These are phyloP conservation scores for Tremella fuciformis DNA, from an alignment of 768 basidiomycete genomes.

Conservation along the genomic window DNA sequence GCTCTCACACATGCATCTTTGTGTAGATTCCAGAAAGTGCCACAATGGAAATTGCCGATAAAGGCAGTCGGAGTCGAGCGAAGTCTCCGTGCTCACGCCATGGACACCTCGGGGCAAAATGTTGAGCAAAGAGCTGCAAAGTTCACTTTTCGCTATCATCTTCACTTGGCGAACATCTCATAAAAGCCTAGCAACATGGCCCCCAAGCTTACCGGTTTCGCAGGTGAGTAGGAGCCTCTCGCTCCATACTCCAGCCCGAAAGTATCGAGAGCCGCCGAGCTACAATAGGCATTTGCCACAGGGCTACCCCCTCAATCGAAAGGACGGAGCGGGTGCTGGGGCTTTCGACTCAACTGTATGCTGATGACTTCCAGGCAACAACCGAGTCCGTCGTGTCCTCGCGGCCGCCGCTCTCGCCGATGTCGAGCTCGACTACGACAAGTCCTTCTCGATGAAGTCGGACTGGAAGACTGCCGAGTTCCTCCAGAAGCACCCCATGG, in stretches of 20 bases:
- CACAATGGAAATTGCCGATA: conserved; percentile 6
- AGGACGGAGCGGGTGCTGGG: background rate
- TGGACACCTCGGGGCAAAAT: background rate
- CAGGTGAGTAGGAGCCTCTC: conserved; percentile 13
- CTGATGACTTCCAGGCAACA: conserved; percentile 35
- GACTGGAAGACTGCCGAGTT: conserved; percentile 47
- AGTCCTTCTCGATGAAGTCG: conserved; percentile 44
- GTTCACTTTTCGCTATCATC: background rate
- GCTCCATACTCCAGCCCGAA: too few relatives aligned
- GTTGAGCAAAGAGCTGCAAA: background rate
- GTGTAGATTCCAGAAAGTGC: conserved; percentile 2
- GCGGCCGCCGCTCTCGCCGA: conserved; percentile 61
- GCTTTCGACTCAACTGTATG: background rate
- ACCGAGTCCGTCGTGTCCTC: conserved; percentile 45
- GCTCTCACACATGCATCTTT: conserved; percentile 1
- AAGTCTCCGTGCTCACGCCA: too few relatives aligned
- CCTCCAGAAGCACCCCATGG: conserved; percentile 59
- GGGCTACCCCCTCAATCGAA: background rate
- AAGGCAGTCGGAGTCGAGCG: background rate
- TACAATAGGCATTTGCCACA: conserved; percentile 3
- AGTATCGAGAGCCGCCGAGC: too few relatives aligned
- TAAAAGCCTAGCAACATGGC: conserved; percentile 24
- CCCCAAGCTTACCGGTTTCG: conserved; percentile 29
- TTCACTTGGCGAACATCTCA: background rate
- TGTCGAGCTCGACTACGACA: conserved; percentile 75